Base-by-base conservation (phyloP, 257 asterid species). In the Agastache rugosa region DNA sequence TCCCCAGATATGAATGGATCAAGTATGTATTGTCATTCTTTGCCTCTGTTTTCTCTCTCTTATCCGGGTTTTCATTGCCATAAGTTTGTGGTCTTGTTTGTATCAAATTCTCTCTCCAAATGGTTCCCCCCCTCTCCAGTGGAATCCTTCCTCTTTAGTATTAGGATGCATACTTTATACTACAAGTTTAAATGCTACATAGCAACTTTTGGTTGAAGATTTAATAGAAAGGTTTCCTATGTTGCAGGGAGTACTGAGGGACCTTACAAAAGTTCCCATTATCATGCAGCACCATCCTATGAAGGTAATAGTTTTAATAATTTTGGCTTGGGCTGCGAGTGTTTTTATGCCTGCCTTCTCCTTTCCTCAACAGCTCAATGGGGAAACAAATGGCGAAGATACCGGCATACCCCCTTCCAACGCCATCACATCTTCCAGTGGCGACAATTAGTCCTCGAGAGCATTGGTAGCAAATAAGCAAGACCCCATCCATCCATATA, bases 171-270 rank as follows among this genome's bases (percentile, higher is more conserved):
- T 8, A 8, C 2, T 53, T 20, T 10, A 8, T 53, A 17, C 27
- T 1, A n/a, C n/a, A 23, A 44, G 17, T 64, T 16, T n/a, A 44
- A 4, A 31, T 34, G 19, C 53, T n/a, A 9, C 31, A 4, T 12
- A 3, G 22, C 48, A 42, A 42, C 48, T 42, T 72, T 25, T 37
- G 41, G 22, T 44, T 63, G 23, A 14, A 29, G 22, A 16, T 59
- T 25, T n/a, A 59, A 5, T 42, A 15, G 50, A 11, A 31, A 17
- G 39, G 31, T 48, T 53, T 15, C 74, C 65, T 50, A 45, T 74
- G 44, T 56, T 79, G 74, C 91, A 93, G 98, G 98, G 98, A 73
- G 76, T 91, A 73, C 65, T 93, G 58, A 87, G 98, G 76, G 98
- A 91, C 80, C 93, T 93, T 67, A 71, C 97, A 53, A 91, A 90